Conservation (phyloP, 371 early-diverging fungal genomes). For the Capillidium heterosporum region DNA sequence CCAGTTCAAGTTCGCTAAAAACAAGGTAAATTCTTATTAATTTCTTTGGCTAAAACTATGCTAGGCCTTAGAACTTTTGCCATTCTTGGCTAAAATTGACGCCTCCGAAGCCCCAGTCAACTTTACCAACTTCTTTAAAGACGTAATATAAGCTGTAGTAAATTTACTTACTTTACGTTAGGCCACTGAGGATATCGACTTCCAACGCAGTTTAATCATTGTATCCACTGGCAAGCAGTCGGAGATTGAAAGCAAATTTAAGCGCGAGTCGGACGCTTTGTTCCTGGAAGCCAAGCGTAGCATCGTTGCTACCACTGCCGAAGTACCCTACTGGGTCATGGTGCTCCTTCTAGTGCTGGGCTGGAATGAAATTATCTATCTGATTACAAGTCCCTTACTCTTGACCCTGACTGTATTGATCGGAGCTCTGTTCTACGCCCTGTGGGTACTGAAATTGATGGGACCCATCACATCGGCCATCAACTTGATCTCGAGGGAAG, state of each 20-base stretch:
- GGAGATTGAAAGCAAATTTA: slow-evolving; percentile 61
- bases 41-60: not conserved
- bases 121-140: slow-evolving; percentile 19
- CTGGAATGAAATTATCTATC: slow-evolving; percentile 80
- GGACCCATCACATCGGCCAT: not conserved
- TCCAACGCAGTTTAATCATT: slow-evolving; percentile 32
- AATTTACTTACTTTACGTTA: not conserved
- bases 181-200: slow-evolving; percentile 28
- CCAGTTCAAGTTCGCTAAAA: slow-evolving; percentile 51
- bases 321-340: slow-evolving; percentile 77
- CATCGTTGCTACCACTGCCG: slow-evolving; percentile 66
- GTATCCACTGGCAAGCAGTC: slow-evolving; percentile 48
- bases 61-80: slow-evolving; percentile 37
- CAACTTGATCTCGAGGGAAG: not conserved
- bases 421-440: not conserved
- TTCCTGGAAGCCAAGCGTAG: slow-evolving; percentile 92
- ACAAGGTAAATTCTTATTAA: slow-evolving; percentile 20
- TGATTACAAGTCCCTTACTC: slow-evolving; percentile 63
- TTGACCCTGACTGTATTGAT: slow-evolving; percentile 20
- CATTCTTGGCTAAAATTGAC: slow-evolving; percentile 39
- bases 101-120: slow-evolving; percentile 16
- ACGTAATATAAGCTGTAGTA: slow-evolving; percentile 10
- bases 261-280: slow-evolving; percentile 72
- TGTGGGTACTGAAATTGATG: not conserved
- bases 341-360: slow-evolving; percentile 61